Base-by-base conservation (phyloP, 768 basidiomycete species). In the Mycena vulgaris region DNA sequence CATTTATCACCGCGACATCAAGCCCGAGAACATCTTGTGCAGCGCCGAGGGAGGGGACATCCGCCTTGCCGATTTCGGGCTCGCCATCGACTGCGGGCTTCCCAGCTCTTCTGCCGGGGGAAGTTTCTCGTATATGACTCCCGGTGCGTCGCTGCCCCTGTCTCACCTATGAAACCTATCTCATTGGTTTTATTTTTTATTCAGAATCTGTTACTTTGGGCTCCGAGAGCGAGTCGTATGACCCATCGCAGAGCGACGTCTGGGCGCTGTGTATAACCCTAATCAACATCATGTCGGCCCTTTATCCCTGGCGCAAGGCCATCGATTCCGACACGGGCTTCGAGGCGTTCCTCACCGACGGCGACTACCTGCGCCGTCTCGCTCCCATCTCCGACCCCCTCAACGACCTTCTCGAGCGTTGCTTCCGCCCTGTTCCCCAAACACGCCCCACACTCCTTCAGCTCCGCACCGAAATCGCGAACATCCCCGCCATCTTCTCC, bases 181-280 rank as follows among this genome's bases (percentile, higher is more conserved):
- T 40, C 16, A 40, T 35, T 13, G 33, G 33, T 35, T 35, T 35
- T 14, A 17, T 40, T 37, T 37, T 37, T 37, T 37, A 37, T 37
- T 23, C 48, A 66, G 65, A 68, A 14, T 61, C 58, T 6, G 37
- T 68, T 30, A 55, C 58, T 2, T n/a, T 60, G 3, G 48, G 48
- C 6, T 25, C n/a, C 47, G 49, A 23, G 23, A 58, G 16, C 8
- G 56, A 40, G 37, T 7, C 66, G 17, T 60, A 61, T 51, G 39
- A 47, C 1, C 66, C 59, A 3, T 28, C 19, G 3, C 66, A 68
- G 14, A 68, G 66, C 52, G 59, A 68, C 51, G n/a, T 47, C 17
- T 87, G 86, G 86, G 77, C 85, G 0, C 69, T 85, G 25, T 85
- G 86, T 28, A 81, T 92, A 68, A 87, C 92, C 68, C 83, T 92